A percentile compares a stretch with the other conserved stretches of the same genome.
These are phyloP conservation scores for Raphidocelis subcapitata DNA, from an alignment of 139 green algal genomes.

Conservation along the genomic window DNA sequence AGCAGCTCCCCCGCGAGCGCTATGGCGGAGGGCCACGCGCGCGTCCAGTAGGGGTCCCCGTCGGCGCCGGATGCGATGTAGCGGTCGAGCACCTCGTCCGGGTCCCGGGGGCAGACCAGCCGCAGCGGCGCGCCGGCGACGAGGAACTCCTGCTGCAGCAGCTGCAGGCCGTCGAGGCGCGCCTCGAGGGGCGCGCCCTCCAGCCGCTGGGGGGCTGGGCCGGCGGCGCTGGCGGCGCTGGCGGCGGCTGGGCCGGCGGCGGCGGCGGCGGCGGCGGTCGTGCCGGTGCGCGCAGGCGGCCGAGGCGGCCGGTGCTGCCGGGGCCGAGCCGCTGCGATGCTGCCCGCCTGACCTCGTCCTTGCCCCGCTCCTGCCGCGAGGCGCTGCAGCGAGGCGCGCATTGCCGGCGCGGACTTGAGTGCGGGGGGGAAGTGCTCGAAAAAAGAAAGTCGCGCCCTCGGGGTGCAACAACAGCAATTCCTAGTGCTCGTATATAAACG, in stretches of 20 bases:
- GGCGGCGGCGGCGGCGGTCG: neutral
- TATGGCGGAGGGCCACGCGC: slow-evolving; percentile 78
- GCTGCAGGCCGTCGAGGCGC: slow-evolving; percentile 3
- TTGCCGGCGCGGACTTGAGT: too few relatives aligned
- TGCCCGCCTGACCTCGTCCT: too few relatives aligned
- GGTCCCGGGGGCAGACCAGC: slow-evolving; percentile 48
- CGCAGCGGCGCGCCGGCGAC: slow-evolving; percentile 17
- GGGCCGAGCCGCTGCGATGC: too few relatives aligned
- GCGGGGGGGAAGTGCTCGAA: too few relatives aligned
- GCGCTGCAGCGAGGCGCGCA: too few relatives aligned
- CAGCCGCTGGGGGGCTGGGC: too few relatives aligned
- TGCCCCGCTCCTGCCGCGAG: too few relatives aligned
- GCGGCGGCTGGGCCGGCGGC: neutral
- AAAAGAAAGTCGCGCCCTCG: too few relatives aligned
- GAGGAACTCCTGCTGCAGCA: slow-evolving; percentile 25
- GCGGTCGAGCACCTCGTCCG: slow-evolving; percentile 76
- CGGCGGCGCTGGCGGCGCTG: neutral
- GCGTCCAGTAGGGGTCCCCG: slow-evolving; percentile 38
- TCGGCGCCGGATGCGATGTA: slow-evolving; percentile 56
- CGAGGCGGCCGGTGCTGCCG: neutral
- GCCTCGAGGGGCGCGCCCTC: slow-evolving; percentile 12
- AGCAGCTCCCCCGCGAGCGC: slow-evolving; percentile 66
- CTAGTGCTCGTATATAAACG: too few relatives aligned
- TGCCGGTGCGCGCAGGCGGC: neutral
- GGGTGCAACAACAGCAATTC: too few relatives aligned